phyloP scores from a whole-genome alignment of 306 rosid genomes.

The Corylus avellana region DNA sequence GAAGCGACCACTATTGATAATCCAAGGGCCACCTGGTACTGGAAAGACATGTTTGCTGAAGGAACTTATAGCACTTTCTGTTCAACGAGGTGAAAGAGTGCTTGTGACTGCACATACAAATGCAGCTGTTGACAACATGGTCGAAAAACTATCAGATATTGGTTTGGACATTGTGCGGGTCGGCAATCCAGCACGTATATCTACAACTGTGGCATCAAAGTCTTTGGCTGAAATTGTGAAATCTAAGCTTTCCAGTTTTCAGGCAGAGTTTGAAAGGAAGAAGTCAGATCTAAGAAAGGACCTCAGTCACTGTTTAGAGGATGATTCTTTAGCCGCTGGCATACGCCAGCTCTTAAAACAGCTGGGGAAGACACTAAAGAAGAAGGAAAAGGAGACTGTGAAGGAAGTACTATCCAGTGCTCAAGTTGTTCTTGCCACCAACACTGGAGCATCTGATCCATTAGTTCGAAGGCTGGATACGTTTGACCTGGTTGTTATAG shows the following conservation, averaged over 20 bases:
- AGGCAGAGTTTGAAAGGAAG: constrained; percentile 71
- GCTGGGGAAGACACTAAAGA: constrained; percentile 63
- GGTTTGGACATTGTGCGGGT: constrained; percentile 72
- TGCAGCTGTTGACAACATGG: constrained; percentile 86
- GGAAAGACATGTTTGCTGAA: constrained; percentile 83
- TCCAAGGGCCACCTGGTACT: constrained; percentile 93
- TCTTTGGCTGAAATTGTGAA: constrained; percentile 77
- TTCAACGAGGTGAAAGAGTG: constrained; percentile 77
- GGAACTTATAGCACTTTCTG: constrained; percentile 61
- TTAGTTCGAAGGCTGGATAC: constrained; percentile 57
- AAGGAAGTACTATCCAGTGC: constrained; percentile 69
- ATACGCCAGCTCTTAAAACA: constrained; percentile 87
- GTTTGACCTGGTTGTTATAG: constrained; percentile 80
- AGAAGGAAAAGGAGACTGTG: constrained; percentile 73
- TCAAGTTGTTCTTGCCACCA: constrained; percentile 83
- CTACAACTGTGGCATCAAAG: constrained; percentile 62
- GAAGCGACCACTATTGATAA: constrained; percentile 66
- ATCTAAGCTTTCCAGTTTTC: constrained; percentile 56
- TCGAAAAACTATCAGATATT: constrained; percentile 63
- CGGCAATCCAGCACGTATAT: constrained; percentile 84
- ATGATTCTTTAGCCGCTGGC: constrained; percentile 85
- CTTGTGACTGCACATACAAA: constrained; percentile 88
- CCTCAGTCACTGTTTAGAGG: constrained; percentile 66
- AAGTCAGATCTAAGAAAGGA: constrained; percentile 81
- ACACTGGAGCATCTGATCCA: constrained; percentile 86